These are phyloP conservation scores for Artomyces pyxidatus DNA, from an alignment of 768 basidiomycete genomes.

Conservation along the genomic window DNA sequence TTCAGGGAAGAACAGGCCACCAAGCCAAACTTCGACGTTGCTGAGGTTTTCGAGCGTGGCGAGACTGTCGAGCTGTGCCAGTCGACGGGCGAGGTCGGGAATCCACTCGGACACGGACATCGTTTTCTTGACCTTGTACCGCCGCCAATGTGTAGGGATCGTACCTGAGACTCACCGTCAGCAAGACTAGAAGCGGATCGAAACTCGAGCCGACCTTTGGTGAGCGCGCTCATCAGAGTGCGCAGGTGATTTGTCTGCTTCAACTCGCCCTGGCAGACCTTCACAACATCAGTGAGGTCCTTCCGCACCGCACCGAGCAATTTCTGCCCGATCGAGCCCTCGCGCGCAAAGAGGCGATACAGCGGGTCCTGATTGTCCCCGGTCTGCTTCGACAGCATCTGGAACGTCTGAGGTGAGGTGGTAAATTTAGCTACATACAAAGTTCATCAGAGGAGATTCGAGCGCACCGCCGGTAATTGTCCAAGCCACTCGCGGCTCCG, in stretches of 20 bases:
- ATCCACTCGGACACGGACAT: constrained; percentile 86
- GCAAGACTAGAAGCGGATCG: no score
- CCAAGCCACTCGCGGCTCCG: constrained; percentile 81
- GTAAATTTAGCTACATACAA: no score
- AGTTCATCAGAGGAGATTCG: no score
- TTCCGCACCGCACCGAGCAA: constrained; percentile 71
- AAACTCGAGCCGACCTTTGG: constrained; percentile 57
- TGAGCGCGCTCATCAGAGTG: constrained; percentile 81
- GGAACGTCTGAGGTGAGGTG: constrained; percentile 69
- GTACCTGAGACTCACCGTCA: constrained; percentile 45
- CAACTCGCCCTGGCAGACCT: constrained; percentile 77
- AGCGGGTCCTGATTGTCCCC: constrained; percentile 77
- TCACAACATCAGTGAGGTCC: constrained; percentile 75
- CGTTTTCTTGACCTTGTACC: constrained; percentile 78
- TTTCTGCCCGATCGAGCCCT: constrained; percentile 71
- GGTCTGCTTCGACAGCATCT: constrained; percentile 53
- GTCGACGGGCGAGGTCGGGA: constrained; percentile 66
- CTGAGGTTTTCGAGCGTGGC: constrained; percentile 52
- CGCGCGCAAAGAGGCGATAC: constrained; percentile 81
- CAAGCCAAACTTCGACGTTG: constrained; percentile 82
- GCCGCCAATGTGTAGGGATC: constrained; percentile 81
- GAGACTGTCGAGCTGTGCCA: constrained; percentile 77
- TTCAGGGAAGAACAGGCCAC: constrained; percentile 93
- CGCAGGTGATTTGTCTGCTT: constrained; percentile 97
- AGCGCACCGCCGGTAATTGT: constrained; percentile 63